Evolutionary conservation across 2,329 filamentous ascomycete genomes (phyloP).

Genomic region (Colletotrichum incanum): DNA sequence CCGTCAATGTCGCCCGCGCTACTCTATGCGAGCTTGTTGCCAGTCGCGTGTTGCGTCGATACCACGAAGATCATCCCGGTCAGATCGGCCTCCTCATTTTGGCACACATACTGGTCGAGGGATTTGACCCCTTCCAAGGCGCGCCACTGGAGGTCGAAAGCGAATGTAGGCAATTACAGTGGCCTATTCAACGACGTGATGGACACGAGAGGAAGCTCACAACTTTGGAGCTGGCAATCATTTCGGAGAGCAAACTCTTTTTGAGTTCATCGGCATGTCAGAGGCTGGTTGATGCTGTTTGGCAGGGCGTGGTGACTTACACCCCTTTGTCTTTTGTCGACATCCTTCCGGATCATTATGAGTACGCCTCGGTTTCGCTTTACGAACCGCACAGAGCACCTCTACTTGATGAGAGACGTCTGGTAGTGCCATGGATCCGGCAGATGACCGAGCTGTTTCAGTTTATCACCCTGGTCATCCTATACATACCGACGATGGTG

Average conservation of each 20-base stretch:
- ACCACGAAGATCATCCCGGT: conserved; percentile 78
- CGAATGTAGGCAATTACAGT: conserved; percentile 49
- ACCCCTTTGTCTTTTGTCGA: conserved; percentile 80
- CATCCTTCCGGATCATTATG: conserved; percentile 82
- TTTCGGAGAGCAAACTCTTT: conserved; percentile 79
- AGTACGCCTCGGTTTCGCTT: conserved; percentile 77
- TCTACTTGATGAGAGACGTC: conserved; percentile 78
- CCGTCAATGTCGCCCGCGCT: conserved; percentile 78
- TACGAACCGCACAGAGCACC: conserved; percentile 78
- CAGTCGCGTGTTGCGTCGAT: conserved; percentile 75
- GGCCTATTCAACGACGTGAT: conserved; percentile 57
- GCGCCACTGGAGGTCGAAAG: conserved; percentile 72
- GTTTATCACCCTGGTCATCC: conserved; percentile 72
- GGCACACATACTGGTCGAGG: conserved; percentile 78
- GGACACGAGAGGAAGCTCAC: conserved; percentile 71
- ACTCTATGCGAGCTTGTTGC: conserved; percentile 79
- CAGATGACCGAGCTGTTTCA: conserved; percentile 77
- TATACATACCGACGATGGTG: conserved; percentile 77
- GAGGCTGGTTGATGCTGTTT: conserved; percentile 80
- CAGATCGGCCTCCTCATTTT: conserved; percentile 75
- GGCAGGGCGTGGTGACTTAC: conserved; percentile 79
- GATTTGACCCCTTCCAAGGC: conserved; percentile 81
- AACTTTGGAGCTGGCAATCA: conserved; percentile 79
- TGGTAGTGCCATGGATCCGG: conserved; percentile 79
- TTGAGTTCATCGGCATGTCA: conserved; percentile 78